phyloP scores from a whole-genome alignment of 768 basidiomycete species.

The Suillus plorans region DNA sequence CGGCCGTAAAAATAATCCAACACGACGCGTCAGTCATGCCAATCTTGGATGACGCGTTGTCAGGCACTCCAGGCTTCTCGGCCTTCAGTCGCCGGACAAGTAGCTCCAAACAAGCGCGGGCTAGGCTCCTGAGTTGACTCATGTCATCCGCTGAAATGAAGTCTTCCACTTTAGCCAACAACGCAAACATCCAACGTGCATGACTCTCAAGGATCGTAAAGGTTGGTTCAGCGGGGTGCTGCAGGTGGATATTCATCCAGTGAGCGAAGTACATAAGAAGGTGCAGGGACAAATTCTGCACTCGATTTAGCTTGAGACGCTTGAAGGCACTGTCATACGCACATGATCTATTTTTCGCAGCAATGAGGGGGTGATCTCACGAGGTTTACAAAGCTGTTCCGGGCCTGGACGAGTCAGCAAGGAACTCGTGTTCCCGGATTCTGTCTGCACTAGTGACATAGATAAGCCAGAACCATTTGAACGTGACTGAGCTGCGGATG shows the following conservation, averaged over 20 bases:
- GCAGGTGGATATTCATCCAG: slow-evolving; percentile 70
- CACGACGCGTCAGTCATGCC: slow-evolving; percentile 49
- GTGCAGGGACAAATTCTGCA: slow-evolving; percentile 67
- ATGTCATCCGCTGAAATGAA: slow-evolving; percentile 74
- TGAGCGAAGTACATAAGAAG: slow-evolving; percentile 82
- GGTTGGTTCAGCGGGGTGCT: slow-evolving; percentile 37
- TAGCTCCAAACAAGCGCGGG: slow-evolving; percentile 63
- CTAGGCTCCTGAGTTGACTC: slow-evolving; percentile 71
- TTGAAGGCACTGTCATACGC: slow-evolving; percentile 18
- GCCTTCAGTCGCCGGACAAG: slow-evolving; percentile 23
- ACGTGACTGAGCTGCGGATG: slow-evolving; percentile 42
- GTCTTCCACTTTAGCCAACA: slow-evolving; percentile 70
- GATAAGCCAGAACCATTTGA: slow-evolving; percentile 3
- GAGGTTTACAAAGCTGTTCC: slow-evolving; percentile 24
- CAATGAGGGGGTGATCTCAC: slow-evolving; percentile 59
- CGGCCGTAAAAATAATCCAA: slow-evolving; percentile 70
- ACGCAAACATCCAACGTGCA: slow-evolving; percentile 75
- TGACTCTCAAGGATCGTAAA: slow-evolving; percentile 54
- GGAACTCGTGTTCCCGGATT: neutral
- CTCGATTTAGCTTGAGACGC: slow-evolving; percentile 12
- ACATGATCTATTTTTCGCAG: slow-evolving; percentile 69
- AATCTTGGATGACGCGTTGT: slow-evolving; percentile 20
- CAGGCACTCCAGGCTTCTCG: slow-evolving; percentile 5
- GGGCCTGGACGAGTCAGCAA: too few species aligned
- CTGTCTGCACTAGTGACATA: neutral